A percentile compares a stretch with the other conserved stretches of the same genome.
Evolutionary conservation across 192 early-diverging fungal species (phyloP).

Genomic region (Podila epigama): DNA sequence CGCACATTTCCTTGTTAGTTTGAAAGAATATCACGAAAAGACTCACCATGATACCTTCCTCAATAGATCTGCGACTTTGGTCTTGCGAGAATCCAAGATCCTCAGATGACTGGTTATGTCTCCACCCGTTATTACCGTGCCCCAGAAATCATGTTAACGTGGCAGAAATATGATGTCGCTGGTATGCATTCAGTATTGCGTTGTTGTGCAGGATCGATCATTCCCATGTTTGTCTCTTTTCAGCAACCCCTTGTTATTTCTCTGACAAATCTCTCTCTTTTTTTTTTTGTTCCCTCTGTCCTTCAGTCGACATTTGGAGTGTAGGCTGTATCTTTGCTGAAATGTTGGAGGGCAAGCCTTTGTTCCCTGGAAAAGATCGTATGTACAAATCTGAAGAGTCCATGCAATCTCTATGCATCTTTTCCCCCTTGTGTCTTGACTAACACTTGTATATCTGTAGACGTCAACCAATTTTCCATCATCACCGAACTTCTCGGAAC

Average conservation of each 20-base stretch:
- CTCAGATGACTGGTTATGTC: slow-evolving; percentile 98
- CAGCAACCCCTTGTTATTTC: no score
- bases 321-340: slow-evolving; percentile 95
- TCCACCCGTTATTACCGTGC: slow-evolving; percentile 98
- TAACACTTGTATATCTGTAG: slow-evolving; percentile 38
- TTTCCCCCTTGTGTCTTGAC: not conserved
- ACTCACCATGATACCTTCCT: not conserved
- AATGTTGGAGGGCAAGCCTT: slow-evolving; percentile 94
- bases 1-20: not conserved
- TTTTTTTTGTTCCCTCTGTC: not conserved
- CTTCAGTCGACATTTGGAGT: slow-evolving; percentile 91
- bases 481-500: slow-evolving; percentile 87
- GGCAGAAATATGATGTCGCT: slow-evolving; percentile 96
- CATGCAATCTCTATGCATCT: not conserved
- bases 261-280: no score
- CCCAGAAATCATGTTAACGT: slow-evolving; percentile 98
- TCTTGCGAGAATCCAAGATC: slow-evolving; percentile 91
- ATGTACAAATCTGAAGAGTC: slow-evolving; percentile 43
- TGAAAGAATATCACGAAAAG: not conserved
- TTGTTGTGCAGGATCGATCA: no score
- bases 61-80: slow-evolving; percentile 95
- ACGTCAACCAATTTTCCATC: slow-evolving; percentile 62
- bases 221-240: no score
- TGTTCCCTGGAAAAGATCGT: slow-evolving; percentile 96
- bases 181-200: slow-evolving; percentile 29